Evolutionary conservation across 1,284 basidiomycete species (phyloP).

Genomic region (Leccinum solheimii): DNA sequence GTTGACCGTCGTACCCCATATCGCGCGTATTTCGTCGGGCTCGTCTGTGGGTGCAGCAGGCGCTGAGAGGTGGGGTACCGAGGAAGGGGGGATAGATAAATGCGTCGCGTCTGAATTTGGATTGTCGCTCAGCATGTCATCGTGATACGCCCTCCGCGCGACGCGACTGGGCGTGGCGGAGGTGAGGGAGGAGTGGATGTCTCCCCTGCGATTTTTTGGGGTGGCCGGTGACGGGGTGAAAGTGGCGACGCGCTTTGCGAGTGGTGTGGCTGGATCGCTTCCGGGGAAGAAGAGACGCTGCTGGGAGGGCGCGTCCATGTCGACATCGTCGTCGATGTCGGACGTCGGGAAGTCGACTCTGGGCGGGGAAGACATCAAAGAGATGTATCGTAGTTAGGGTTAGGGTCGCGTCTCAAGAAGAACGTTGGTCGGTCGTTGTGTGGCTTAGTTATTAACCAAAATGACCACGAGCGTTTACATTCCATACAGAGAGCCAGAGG

Average conservation of each 20-base stretch:
- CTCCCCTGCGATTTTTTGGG: conserved; percentile 29
- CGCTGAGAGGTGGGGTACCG: conserved; percentile 63
- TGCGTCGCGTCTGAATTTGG: conserved; percentile 57
- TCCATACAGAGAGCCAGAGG: conserved; percentile 28
- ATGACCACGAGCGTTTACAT: conserved; percentile 38
- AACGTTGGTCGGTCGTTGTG: too few relatives aligned
- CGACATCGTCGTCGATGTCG: conserved; percentile 49
- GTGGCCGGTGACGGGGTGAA: conserved; percentile 27
- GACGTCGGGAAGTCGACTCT: conserved; percentile 66
- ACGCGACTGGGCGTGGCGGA: conserved; percentile 27
- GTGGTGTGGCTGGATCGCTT: conserved; percentile 47
- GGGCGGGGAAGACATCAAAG: conserved; percentile 67
- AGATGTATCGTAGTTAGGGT: conserved; percentile 44
- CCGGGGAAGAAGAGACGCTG: conserved; percentile 30
- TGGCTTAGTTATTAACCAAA: conserved; percentile 4
- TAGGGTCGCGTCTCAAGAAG: conserved; percentile 24
- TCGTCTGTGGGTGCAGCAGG: conserved; percentile 63
- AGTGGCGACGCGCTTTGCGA: conserved; percentile 50
- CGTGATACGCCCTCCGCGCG: conserved; percentile 22
- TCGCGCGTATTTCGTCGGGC: conserved; percentile 81
- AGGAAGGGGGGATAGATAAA: conserved; percentile 63
- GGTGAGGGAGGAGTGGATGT: conserved; percentile 29
- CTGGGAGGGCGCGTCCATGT: conserved; percentile 47
- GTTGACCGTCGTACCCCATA: conserved; percentile 97
- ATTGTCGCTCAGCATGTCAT: conserved; percentile 32